Base-by-base conservation (phyloP, 148 eudicot species). In the Arbutus unedo region DNA sequence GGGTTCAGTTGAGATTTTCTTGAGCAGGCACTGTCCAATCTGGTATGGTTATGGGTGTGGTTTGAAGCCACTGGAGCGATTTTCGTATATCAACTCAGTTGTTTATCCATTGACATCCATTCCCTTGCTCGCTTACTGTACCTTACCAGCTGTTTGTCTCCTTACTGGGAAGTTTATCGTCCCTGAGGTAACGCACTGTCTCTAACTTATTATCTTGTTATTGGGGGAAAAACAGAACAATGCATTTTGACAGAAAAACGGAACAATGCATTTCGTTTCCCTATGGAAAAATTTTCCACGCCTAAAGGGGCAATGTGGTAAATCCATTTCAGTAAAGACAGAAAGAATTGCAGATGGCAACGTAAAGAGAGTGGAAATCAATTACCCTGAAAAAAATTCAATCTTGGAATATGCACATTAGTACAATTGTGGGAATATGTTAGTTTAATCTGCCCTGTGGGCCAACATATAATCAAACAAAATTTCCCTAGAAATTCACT, bases 11-110 rank as follows among this genome's bases (percentile, higher is more conserved):
- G 95, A 92, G 86, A 92, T 92, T 83, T 81, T 92, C 57, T 88
- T 92, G 80, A 92, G 95, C 79, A 89, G 72, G 84, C 95, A 92
- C 55, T 92, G 95, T 82, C 95, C 95, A 49, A 92, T 92, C 57
- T 92, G 95, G 95, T 92, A 92, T 71, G 95, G 90, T 3, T 92
- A 89, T 77, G 90, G 89, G 57, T 85, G 93, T 44, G 95, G 95
- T 43, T 85, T 92, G 55, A 92, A 92, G 80, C 92, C 95, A 4
- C 81, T 92, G 50, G 95, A 92, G 79, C 90, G 95, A 47, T 92
- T 92, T 82, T 92, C 95, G 3, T 92, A 92, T 84, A 91, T 92
- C 79, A 90, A 90, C 77, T 92, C 95, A 4, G 93, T 92, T 73
- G 92, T 92, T 2, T 92, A 92, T 80, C 95, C 95, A 25, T 86